phyloP scores from a whole-genome alignment of 1,139 yeast species.

The Geotrichum klebahnii region DNA sequence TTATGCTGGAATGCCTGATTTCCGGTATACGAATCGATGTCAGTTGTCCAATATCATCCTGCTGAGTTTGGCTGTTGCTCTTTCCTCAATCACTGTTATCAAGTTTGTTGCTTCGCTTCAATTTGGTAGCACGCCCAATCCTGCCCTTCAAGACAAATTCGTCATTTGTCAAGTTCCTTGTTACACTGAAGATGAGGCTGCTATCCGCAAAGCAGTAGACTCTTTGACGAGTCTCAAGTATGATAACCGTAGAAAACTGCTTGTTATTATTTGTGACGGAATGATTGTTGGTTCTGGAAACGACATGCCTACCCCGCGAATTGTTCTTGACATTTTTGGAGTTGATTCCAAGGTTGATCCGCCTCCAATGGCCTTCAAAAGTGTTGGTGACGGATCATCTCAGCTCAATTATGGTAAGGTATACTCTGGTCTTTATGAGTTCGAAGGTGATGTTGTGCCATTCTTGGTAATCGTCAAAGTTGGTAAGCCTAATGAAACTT shows the following conservation, averaged over 20 bases:
- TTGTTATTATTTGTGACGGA: constrained; percentile 44
- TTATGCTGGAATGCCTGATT: constrained; percentile 42
- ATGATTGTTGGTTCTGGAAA: constrained; percentile 46
- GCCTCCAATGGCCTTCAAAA: constrained; percentile 41
- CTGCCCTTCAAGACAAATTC: constrained; percentile 42
- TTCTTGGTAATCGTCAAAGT: constrained; percentile 44
- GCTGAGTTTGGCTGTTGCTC: constrained; percentile 41
- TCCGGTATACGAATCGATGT: constrained; percentile 40
- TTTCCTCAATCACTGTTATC: constrained; percentile 38
- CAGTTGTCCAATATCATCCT: constrained; percentile 43
- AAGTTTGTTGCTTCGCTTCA: constrained; percentile 44
- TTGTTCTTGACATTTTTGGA: constrained; percentile 44
- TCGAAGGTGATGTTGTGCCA: constrained; percentile 45
- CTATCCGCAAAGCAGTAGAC: constrained; percentile 44
- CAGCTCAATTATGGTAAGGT: constrained; percentile 44
- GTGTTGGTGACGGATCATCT: constrained; percentile 42
- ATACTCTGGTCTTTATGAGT: constrained; percentile 43
- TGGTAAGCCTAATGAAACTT: constrained; percentile 43
- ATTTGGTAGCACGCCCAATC: constrained; percentile 36
- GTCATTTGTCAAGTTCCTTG: constrained; percentile 45
- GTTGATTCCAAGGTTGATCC: constrained; percentile 41
- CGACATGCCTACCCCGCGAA: constrained; percentile 44
- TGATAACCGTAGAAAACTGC: constrained; percentile 43
- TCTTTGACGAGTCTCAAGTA: constrained; percentile 42
- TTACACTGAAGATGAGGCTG: constrained; percentile 44